A percentile compares a stretch with the other conserved stretches of the same genome.
These are phyloP conservation scores for Talaromyces rugulosus DNA, from an alignment of 2,329 filamentous ascomycete species.

Conservation along the genomic window DNA sequence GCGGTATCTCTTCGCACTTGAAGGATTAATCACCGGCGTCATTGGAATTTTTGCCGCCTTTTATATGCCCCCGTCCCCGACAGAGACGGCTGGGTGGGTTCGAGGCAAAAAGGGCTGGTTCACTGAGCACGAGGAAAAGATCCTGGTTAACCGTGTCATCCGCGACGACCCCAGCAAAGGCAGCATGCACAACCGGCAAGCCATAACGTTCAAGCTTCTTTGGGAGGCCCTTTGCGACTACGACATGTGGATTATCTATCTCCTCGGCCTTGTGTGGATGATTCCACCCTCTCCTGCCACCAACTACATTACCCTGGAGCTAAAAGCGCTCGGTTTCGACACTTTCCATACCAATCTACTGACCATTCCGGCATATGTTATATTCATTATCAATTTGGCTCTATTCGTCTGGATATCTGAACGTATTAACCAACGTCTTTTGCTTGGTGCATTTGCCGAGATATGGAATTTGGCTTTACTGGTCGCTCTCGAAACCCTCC, in stretches of 20 bases:
- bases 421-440: conserved; percentile 51
- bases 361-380: conserved; percentile 54
- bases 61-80: conserved; percentile 62
- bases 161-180: conserved; percentile 55
- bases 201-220: conserved; percentile 45
- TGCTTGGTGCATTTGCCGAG: conserved; percentile 51
- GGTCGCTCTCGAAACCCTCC: conserved; percentile 49
- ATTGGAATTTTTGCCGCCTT: conserved; percentile 55
- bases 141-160: conserved; percentile 63
- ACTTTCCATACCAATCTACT: conserved; percentile 61
- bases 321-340: conserved; percentile 53
- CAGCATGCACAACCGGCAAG: conserved; percentile 60
- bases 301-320: conserved; percentile 36
- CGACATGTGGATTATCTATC: conserved; percentile 55
- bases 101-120: conserved; percentile 64
- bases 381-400: conserved; percentile 57
- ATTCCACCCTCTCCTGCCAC: conserved; percentile 34
- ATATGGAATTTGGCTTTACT: conserved; percentile 52
- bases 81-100: conserved; percentile 58
- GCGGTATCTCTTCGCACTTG: conserved; percentile 40
- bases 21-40: conserved; percentile 48
- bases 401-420: conserved; percentile 53
- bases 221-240: conserved; percentile 51
- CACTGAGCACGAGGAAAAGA: conserved; percentile 62
- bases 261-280: conserved; percentile 45